These are phyloP conservation scores for Mycosarcoma maydis DNA, from an alignment of 1,284 basidiomycete genomes.

Conservation along the genomic window DNA sequence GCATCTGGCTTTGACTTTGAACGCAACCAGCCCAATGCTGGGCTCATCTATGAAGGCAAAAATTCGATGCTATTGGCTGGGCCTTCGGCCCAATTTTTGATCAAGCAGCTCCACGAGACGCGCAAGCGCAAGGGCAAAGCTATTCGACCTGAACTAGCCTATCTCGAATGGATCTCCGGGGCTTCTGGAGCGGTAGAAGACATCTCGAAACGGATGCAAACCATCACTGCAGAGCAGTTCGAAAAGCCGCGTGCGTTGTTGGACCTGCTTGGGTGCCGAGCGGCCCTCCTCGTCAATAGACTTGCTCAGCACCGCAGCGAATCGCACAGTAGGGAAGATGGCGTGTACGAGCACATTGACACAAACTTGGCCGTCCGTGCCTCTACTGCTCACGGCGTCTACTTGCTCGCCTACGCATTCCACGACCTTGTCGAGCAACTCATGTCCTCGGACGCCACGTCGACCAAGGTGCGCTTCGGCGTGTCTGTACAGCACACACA, in stretches of 20 bases:
- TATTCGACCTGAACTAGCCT: constrained; percentile 30
- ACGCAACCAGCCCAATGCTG: constrained; percentile 55
- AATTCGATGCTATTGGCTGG: constrained; percentile 57
- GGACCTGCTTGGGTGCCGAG: constrained; percentile 37
- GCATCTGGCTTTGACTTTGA: constrained; percentile 56
- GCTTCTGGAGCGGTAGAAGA: not conserved
- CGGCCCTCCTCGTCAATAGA: constrained; percentile 33
- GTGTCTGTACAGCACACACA: constrained; percentile 8
- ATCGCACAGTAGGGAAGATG: constrained; percentile 12
- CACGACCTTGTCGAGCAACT: constrained; percentile 18
- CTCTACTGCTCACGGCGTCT: constrained; percentile 44
- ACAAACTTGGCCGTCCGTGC: constrained; percentile 47
- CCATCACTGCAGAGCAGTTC: constrained; percentile 10
- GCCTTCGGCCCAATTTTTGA: constrained; percentile 52
- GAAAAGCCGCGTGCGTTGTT: constrained; percentile 23
- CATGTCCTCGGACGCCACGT: constrained; percentile 1
- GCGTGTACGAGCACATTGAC: constrained; percentile 38
- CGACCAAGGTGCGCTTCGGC: constrained; percentile 14
- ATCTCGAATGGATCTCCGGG: constrained; percentile 21
- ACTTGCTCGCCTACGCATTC: constrained; percentile 45
- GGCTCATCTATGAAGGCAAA: constrained; percentile 57
- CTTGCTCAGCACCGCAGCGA: constrained; percentile 36
- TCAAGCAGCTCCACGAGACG: constrained; percentile 48
- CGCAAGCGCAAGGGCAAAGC: constrained; percentile 26
- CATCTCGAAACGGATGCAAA: constrained; percentile 13